A percentile compares a stretch with the other conserved stretches of the same genome.
Evolutionary conservation across 2,329 filamentous ascomycete genomes (phyloP).

Genomic region (Alternaria hordeiaustralica): DNA sequence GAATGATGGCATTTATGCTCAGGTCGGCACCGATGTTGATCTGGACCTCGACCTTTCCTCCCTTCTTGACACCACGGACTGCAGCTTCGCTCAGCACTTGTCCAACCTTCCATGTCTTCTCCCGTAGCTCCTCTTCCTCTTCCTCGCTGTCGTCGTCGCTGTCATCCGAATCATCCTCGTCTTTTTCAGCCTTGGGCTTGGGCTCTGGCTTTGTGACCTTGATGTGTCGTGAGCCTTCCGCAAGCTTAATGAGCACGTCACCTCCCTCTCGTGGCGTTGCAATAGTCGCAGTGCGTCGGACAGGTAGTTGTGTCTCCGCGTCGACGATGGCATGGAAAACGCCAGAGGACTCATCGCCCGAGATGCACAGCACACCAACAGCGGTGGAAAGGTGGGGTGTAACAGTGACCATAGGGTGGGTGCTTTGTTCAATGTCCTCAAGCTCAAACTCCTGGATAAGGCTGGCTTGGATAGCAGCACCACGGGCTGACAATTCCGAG

Average conservation of each 20-base stretch:
- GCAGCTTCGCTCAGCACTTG: slow-evolving; percentile 83
- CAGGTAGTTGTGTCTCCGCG: slow-evolving; percentile 87
- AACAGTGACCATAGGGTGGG: slow-evolving; percentile 91
- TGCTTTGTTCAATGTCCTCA: slow-evolving; percentile 93
- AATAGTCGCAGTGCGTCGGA: slow-evolving; percentile 83
- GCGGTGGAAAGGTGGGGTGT: slow-evolving; percentile 89
- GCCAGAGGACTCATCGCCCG: slow-evolving; percentile 65
- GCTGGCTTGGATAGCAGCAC: slow-evolving; percentile 93
- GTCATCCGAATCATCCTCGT: slow-evolving; percentile 65
- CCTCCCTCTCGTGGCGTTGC: slow-evolving; percentile 79
- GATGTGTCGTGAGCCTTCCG: slow-evolving; percentile 88
- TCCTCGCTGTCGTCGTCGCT: slow-evolving; percentile 68
- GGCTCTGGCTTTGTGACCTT: slow-evolving; percentile 89
- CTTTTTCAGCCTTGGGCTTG: slow-evolving; percentile 72
- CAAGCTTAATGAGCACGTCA: slow-evolving; percentile 85
- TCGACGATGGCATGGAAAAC: slow-evolving; percentile 82
- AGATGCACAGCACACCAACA: slow-evolving; percentile 79
- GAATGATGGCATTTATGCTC: slow-evolving; percentile 76
- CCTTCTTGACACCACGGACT: slow-evolving; percentile 83
- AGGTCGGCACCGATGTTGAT: slow-evolving; percentile 86
- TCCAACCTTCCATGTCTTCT: slow-evolving; percentile 92
- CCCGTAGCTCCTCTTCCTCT: slow-evolving; percentile 84
- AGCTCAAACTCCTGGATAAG: slow-evolving; percentile 93
- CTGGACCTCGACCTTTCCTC: slow-evolving; percentile 89
- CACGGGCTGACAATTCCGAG: slow-evolving; percentile 84